Evolutionary conservation across 2,329 filamentous ascomycete species (phyloP), one percentile per base, ranked within the genome.

Genomic region (Nemania diffusa): DNA sequence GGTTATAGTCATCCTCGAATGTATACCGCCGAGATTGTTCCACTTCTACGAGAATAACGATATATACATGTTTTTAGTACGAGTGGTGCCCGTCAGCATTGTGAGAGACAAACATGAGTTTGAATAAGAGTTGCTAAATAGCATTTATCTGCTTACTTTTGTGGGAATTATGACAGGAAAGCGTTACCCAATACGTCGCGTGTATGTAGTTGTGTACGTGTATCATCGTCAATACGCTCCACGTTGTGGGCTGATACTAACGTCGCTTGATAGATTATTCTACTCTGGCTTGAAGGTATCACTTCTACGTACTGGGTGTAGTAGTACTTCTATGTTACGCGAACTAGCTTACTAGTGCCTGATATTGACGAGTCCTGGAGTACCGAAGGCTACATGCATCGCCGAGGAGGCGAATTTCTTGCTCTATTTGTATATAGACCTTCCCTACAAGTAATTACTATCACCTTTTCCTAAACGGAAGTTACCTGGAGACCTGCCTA

Each of bases 241-340:
- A 29, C 34, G 5, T 67, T 46, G 20, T 24, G 3, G 29, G 8
- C 20, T 7, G 55, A 32, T 22, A 34, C 20, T 13, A 51, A n/a
- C 3, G 50, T 24, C 8, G 24, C 5, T 53, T 5, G 9, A 24
- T 42, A 37, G 5, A 27, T 17, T 27, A 6, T 59, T 26, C 17
- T 66, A 1, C 1, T 40, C 32, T 46, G 2, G 13, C 15, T 58
- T 37, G 22, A 37, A 34, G 13, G 34, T 57, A 52, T 24, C 2
- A 46, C 24, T 53, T 57, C 11, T 26, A 29, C 13, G 5, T 34
- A 15, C 22, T 32, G 8, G 15, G 42, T 60, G 63, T 57, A 53
- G 55, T 9, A 44, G 40, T 52, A 59, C 57, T 37, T 63, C 51
- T 20, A 52, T 1, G 60, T 69, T 62, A 64, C 64, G 64, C 64